A percentile compares a stretch with the other conserved stretches of the same genome.
These are phyloP conservation scores for Ormosia semicastrata DNA, from an alignment of 306 rosid genomes.

Conservation along the genomic window DNA sequence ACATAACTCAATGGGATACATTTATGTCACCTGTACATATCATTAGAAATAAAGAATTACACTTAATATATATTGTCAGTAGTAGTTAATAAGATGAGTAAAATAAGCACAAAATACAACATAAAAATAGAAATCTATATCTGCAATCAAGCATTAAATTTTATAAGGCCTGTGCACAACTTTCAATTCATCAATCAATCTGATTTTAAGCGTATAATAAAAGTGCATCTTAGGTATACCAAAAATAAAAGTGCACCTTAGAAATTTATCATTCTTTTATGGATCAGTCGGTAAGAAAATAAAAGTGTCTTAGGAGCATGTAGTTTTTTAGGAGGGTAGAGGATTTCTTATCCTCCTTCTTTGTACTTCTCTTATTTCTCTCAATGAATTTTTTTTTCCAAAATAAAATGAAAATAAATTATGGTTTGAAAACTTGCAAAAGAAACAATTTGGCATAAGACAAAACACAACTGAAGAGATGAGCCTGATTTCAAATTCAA, in stretches of 20 bases:
- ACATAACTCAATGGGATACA: background rate
- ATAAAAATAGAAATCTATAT: background rate
- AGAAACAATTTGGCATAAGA: background rate
- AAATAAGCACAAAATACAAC: background rate
- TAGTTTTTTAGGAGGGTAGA: background rate
- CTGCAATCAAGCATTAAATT: background rate
- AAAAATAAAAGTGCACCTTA: background rate
- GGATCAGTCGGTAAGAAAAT: background rate
- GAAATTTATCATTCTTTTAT: background rate
- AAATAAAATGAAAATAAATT: background rate
- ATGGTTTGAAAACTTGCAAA: background rate
- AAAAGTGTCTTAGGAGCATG: background rate
- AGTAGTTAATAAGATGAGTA: background rate
- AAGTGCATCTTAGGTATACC: background rate
- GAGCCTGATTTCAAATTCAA: background rate
- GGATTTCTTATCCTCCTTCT: background rate
- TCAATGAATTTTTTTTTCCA: background rate
- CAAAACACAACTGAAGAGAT: background rate
- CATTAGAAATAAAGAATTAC: background rate
- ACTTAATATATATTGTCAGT: background rate
- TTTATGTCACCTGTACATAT: background rate
- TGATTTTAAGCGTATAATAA: background rate
- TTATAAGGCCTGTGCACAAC: background rate
- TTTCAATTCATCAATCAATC: background rate
- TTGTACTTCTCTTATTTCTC: background rate